A percentile compares a stretch with the other conserved stretches of the same genome.
Evolutionary conservation across 2,329 filamentous ascomycete species (phyloP).

Genomic region (Alternaria ventricosa): DNA sequence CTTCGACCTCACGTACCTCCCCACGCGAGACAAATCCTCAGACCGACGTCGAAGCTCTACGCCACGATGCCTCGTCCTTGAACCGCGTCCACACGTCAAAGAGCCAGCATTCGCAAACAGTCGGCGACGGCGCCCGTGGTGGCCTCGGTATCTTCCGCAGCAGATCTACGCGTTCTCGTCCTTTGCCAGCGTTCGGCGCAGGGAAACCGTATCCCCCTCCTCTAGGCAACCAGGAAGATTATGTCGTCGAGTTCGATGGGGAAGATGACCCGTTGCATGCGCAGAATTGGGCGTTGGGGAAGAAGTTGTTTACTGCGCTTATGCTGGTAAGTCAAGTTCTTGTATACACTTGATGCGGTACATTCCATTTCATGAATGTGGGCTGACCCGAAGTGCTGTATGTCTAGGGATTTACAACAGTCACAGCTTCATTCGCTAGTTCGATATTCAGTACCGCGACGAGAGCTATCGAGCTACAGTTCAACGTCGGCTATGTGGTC

Average conservation of each 20-base stretch:
- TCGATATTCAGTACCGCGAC: conserved; percentile 53
- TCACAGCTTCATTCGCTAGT: conserved; percentile 69
- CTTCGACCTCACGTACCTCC: conserved; percentile 55
- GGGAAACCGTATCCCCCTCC: conserved; percentile 77
- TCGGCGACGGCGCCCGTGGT: conserved; percentile 60
- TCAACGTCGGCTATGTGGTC: conserved; percentile 55
- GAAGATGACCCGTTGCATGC: conserved; percentile 83
- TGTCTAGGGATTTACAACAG: conserved; percentile 75
- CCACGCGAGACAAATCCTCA: conserved; percentile 70
- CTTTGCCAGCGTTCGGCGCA: conserved; percentile 72
- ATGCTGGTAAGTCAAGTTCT: too few species aligned
- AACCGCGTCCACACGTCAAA: conserved; percentile 73
- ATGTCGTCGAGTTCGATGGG: conserved; percentile 83
- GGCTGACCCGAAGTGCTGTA: too few species aligned
- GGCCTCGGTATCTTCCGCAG: conserved; percentile 46
- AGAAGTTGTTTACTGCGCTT: conserved; percentile 74
- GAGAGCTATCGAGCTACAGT: conserved; percentile 44
- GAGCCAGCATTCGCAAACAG: conserved; percentile 74
- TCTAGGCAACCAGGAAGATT: conserved; percentile 70
- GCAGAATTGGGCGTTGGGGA: conserved; percentile 82
- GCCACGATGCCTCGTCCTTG: conserved; percentile 72
- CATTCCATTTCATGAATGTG: too few species aligned
- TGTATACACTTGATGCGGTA: too few species aligned
- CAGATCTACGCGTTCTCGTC: conserved; percentile 58
- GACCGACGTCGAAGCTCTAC: conserved; percentile 59